Percentiles rank a stretch among this genome's conserved stretches.
Conservation (phyloP, 2,329 filamentous ascomycete genomes). For the Nemania serpens region DNA sequence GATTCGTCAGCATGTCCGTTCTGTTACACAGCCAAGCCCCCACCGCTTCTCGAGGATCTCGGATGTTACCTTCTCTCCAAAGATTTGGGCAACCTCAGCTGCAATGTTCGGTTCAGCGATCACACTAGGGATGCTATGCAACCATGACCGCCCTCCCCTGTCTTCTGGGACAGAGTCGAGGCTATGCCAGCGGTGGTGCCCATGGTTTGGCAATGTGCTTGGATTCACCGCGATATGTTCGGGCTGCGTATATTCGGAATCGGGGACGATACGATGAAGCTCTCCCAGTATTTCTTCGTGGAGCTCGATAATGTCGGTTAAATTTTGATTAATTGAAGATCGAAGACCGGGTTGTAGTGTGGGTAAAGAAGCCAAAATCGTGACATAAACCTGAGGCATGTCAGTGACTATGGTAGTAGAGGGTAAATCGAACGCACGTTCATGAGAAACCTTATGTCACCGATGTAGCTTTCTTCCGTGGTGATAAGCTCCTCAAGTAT, state of each 20-base stretch:
- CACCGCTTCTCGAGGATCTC: slow-evolving; percentile 3
- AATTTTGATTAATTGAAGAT: slow-evolving; percentile 76
- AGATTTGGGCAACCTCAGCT: slow-evolving; percentile 64
- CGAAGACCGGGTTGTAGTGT: slow-evolving; percentile 67
- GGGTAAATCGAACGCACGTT: slow-evolving; percentile 63
- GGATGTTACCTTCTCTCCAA: slow-evolving; percentile 59
- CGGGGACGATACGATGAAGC: slow-evolving; percentile 71
- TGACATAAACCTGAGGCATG: slow-evolving; percentile 68
- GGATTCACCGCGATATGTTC: slow-evolving; percentile 39
- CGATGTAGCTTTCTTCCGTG: slow-evolving; percentile 88
- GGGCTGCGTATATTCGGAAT: slow-evolving; percentile 64
- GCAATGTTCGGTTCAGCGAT: slow-evolving; percentile 62
- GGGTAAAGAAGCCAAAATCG: slow-evolving; percentile 73
- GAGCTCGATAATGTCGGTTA: slow-evolving; percentile 78
- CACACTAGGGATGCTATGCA: slow-evolving; percentile 56
- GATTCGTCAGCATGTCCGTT: slow-evolving; percentile 10
- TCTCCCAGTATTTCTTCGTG: slow-evolving; percentile 82
- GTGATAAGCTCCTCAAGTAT: slow-evolving; percentile 83
- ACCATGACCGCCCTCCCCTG: slow-evolving; percentile 45
- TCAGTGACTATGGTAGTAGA: slow-evolving; percentile 19
- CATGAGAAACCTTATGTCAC: slow-evolving; percentile 82
- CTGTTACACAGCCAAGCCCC: slow-evolving; percentile 11
- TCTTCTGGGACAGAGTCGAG: slow-evolving; percentile 53
- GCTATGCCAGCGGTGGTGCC: slow-evolving; percentile 55
- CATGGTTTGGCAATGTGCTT: slow-evolving; percentile 30